These are phyloP conservation scores for Ascoidea asiatica DNA, from an alignment of 805 yeast genomes.

Conservation along the genomic window DNA sequence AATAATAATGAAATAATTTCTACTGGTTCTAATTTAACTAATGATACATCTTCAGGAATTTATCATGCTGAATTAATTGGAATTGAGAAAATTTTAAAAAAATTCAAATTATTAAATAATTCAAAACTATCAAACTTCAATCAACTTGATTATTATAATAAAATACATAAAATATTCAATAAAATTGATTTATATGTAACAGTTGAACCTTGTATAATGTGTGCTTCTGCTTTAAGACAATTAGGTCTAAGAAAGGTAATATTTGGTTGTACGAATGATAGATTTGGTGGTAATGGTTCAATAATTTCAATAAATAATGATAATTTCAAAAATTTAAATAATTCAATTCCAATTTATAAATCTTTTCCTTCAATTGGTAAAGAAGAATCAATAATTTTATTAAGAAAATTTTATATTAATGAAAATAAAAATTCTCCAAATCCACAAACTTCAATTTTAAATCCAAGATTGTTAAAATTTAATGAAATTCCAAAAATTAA, in stretches of 20 bases:
- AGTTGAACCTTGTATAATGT: slow-evolving; percentile 97
- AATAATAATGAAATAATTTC: slow-evolving; percentile 40
- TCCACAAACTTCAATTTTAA: slow-evolving; percentile 52
- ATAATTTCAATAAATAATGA: slow-evolving; percentile 50
- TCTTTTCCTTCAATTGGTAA: slow-evolving; percentile 70
- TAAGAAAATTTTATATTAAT: slow-evolving; percentile 72
- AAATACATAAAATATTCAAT: slow-evolving; percentile 25
- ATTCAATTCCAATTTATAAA: slow-evolving; percentile 20
- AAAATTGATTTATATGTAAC: slow-evolving; percentile 75
- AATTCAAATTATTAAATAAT: slow-evolving; percentile 25
- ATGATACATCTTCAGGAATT: slow-evolving; percentile 72
- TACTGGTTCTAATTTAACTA: slow-evolving; percentile 77
- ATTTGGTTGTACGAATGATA: slow-evolving; percentile 88
- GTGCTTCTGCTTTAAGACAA: slow-evolving; percentile 85
- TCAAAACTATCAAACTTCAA: slow-evolving; percentile 8
- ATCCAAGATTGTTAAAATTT: slow-evolving; percentile 40
- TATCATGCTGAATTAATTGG: slow-evolving; percentile 90
- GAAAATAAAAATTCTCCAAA: slow-evolving; percentile 80
- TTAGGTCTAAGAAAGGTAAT: slow-evolving; percentile 58
- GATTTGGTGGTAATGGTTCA: slow-evolving; percentile 95
- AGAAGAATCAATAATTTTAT: slow-evolving; percentile 68
- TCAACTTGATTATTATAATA: slow-evolving; percentile 8
- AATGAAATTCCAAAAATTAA: slow-evolving; percentile 47
- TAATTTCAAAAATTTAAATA: slow-evolving; percentile 12
- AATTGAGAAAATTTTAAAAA: slow-evolving; percentile 36